Conservation (phyloP, 345 rosid genomes). For the Eucalyptus tenuipes region DNA sequence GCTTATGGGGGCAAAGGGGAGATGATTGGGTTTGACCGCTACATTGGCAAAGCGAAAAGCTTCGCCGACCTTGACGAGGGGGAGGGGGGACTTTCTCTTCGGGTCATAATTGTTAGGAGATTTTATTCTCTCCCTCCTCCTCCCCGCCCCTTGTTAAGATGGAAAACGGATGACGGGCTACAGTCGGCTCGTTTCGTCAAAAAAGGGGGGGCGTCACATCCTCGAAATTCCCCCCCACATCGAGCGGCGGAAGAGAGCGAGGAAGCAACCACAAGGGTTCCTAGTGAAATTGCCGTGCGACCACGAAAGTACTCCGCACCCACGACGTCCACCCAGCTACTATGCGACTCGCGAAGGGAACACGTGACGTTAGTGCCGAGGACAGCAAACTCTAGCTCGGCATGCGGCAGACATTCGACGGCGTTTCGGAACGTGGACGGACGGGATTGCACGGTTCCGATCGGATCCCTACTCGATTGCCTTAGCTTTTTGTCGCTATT, state of each 20-base stretch:
- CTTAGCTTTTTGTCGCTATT: too few species aligned
- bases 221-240: not conserved
- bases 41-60: not conserved
- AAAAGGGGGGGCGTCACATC: not conserved
- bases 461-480: not conserved
- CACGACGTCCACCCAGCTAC: not conserved
- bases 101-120: not conserved
- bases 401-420: not conserved
- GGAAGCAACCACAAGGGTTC: not conserved
- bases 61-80: not conserved
- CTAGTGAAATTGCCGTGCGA: not conserved
- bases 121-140: not conserved
- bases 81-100: not conserved
- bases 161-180: not conserved
- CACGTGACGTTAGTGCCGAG: not conserved
- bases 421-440: not conserved
- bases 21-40: not conserved
- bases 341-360: not conserved
- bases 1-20: not conserved
- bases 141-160: not conserved
- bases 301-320: not conserved
- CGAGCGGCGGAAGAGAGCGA: not conserved
- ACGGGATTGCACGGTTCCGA: not conserved
- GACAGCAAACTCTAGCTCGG: not conserved
- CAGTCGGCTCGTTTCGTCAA: not conserved